Percentiles rank a stretch among this genome's conserved stretches.
These are phyloP conservation scores for Blakeslea trispora DNA, from an alignment of 371 early-diverging fungal genomes.

Conservation along the genomic window DNA sequence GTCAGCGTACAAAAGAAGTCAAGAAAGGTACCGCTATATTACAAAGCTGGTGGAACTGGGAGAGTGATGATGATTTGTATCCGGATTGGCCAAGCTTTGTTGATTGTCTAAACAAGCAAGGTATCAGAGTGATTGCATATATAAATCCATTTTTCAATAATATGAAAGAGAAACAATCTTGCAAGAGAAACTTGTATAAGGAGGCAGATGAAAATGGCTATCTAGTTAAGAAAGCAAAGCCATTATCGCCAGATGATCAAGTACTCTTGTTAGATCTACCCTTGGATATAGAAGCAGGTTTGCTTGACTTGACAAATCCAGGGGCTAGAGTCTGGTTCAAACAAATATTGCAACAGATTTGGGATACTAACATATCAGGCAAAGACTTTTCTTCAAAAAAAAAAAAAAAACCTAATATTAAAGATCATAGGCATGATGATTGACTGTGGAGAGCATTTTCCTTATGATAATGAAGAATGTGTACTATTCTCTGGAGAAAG, in stretches of 20 bases:
- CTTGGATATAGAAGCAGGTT: conserved; percentile 30
- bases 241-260: conserved; percentile 13
- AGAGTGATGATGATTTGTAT: conserved; percentile 40
- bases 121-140: conserved; percentile 36
- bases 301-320: conserved; percentile 48
- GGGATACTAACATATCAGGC: conserved; percentile 37
- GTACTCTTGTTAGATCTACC: conserved; percentile 24
- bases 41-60: conserved; percentile 58
- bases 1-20: conserved; percentile 35
- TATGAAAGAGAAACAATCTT: conserved; percentile 20
- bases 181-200: conserved; percentile 33
- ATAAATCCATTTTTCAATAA: conserved; percentile 47
- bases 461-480: conserved; percentile 19
- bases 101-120: conserved; percentile 19
- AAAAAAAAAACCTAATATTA: neutral
- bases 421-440: conserved; percentile 28
- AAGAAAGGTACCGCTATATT: conserved; percentile 23
- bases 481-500: conserved; percentile 19
- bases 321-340: conserved; percentile 50
- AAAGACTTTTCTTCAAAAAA: conserved; percentile 2
- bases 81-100: conserved; percentile 50
- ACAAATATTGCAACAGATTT: conserved; percentile 36
- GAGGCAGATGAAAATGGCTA: conserved; percentile 40
- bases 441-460: conserved; percentile 43
- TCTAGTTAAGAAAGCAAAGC: conserved; percentile 29